Evolutionary conservation across 306 rosid genomes (phyloP), one percentile per base, ranked within the genome.

Genomic region (Hylodesmum podocarpum): DNA sequence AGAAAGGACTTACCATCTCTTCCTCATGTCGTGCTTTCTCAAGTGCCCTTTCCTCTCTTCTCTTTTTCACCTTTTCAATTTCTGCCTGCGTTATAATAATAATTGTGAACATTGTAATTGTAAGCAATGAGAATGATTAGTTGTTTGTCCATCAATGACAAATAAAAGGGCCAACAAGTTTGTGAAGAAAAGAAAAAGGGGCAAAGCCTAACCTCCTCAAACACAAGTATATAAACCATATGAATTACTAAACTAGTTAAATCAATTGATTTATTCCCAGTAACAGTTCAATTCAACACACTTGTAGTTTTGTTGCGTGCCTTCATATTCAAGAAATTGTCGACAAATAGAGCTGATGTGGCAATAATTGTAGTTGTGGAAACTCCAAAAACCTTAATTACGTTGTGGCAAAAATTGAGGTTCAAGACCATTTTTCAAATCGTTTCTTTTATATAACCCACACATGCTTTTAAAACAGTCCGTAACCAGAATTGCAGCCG

Each of bases 11-110:
- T 74, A 92, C 99, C 99, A 95, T 91, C 87, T 92, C 99, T 88
- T 95, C 99, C 81, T 95, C 99, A 13, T 85, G 97, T 12, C 78
- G 97, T 63, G 99, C 99, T 66, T 92, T 95, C 84, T 92, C 99
- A 82, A 91, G 89, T 43, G 99, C 98, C 79, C 99, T 89, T 83
- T 92, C 99, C 83, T 95, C 99, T 82, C 99, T 91, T 86, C 99
- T 91, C 88, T 91, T 95, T 81, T 95, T 95, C 85, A 95, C 97
- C 72, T 95, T 95, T 71, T 92, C 99, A 59, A 95, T 87, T 88
- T 95, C 97, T 4, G 97, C 98, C 99, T 95, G 85, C 86, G 87
- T 72, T 73, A 76, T 43, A 77, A 75, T 72, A 70, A 76, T 43
- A 77, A 75, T 72, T 61, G 63, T 21, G 62, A 55, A 67, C 14